phyloP scores from a whole-genome alignment of 495 filamentous ascomycete genomes.

The Letharia lupina region DNA sequence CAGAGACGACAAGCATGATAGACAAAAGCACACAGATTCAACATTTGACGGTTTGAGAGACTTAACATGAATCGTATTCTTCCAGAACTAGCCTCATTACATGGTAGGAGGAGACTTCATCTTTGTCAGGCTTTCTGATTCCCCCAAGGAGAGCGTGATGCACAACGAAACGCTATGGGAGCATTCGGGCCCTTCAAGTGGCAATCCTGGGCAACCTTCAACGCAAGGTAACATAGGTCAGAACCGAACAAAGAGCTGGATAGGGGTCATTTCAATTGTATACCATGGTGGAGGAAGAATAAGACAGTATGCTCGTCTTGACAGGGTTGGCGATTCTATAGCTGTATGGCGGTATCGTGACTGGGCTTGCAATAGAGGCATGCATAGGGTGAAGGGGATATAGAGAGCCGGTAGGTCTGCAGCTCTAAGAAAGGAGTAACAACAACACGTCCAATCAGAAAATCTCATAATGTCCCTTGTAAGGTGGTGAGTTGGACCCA shows the following conservation, averaged over 20 bases:
- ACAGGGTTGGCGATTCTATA: neutral
- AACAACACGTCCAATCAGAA: slow-evolving; percentile 38
- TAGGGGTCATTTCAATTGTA: neutral
- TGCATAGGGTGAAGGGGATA: neutral
- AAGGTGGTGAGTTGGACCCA: slow-evolving; percentile 39
- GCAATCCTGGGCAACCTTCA: neutral
- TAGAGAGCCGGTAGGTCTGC: neutral
- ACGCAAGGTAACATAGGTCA: neutral
- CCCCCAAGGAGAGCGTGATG: neutral
- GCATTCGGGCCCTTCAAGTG: neutral
- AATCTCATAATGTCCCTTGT: slow-evolving; percentile 36
- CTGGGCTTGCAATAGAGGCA: neutral
- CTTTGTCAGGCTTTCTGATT: neutral
- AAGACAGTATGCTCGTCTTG: neutral
- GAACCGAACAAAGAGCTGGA: neutral
- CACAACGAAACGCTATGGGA: neutral
- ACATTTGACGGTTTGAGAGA: neutral
- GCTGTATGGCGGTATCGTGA: neutral
- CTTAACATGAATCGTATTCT: neutral
- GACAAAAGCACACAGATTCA: neutral
- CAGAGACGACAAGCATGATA: neutral
- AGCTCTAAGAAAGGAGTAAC: neutral
- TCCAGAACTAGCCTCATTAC: neutral
- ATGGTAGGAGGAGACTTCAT: neutral
- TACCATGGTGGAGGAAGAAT: neutral